Evolutionary conservation across 2,329 filamentous ascomycete species (phyloP).

Genomic region (Cordyceps fumosorosea): DNA sequence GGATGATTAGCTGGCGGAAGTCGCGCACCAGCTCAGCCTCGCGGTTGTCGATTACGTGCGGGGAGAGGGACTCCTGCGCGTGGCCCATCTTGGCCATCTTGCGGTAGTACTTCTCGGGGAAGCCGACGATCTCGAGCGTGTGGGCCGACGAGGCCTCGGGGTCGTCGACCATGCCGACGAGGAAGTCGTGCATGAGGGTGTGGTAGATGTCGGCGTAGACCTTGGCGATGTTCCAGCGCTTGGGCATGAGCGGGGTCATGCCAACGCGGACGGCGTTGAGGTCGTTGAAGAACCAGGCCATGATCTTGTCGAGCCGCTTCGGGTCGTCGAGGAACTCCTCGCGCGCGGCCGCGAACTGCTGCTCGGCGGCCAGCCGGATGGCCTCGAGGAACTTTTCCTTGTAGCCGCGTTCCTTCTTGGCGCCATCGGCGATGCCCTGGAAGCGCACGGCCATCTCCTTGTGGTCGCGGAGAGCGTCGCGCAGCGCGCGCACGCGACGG

Average conservation of each 20-base stretch:
- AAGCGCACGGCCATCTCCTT: conserved; percentile 90
- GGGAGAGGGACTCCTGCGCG: conserved; percentile 65
- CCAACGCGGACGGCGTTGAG: conserved; percentile 89
- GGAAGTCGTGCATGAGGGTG: conserved; percentile 88
- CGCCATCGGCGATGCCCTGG: conserved; percentile 89
- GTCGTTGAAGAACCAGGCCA: conserved; percentile 98
- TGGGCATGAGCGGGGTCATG: conserved; percentile 86
- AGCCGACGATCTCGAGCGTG: conserved; percentile 86
- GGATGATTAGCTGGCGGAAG: conserved; percentile 92
- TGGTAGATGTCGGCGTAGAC: conserved; percentile 91
- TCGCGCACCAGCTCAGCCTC: conserved; percentile 87
- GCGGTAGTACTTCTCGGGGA: conserved; percentile 91
- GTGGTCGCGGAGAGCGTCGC: conserved; percentile 92
- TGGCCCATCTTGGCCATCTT: conserved; percentile 92
- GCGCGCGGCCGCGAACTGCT: conserved; percentile 65
- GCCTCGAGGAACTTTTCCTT: conserved; percentile 90
- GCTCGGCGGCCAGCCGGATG: conserved; percentile 65
- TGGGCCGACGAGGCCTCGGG: conserved; percentile 78
- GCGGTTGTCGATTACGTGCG: conserved; percentile 84
- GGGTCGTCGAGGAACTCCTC: conserved; percentile 79
- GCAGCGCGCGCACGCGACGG: conserved; percentile 79
- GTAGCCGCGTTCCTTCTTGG: conserved; percentile 87
- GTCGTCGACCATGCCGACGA: conserved; percentile 77
- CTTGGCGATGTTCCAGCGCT: conserved; percentile 92
- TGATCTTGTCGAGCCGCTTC: conserved; percentile 72